These are phyloP conservation scores for Hypoxylon sp. DNA, from an alignment of 2,329 filamentous ascomycete species.

Conservation along the genomic window DNA sequence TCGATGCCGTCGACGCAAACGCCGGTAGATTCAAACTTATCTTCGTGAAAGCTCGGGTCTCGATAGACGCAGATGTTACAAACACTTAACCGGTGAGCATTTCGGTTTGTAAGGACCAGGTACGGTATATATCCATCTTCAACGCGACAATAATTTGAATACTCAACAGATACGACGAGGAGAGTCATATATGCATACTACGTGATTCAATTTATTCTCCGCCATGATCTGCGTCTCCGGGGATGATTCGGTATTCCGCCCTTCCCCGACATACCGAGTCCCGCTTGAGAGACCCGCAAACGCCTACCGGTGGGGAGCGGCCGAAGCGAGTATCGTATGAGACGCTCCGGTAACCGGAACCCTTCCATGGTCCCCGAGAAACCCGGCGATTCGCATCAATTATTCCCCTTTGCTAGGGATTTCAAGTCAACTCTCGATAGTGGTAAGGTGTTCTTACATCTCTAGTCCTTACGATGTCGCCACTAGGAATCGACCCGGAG, in stretches of 20 bases:
- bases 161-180: not conserved
- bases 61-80: not conserved
- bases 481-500: constrained; percentile 1
- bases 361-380: constrained; percentile 4
- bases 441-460: not conserved
- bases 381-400: constrained; percentile 1
- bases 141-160: not conserved
- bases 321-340: constrained; percentile 16
- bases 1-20: not conserved
- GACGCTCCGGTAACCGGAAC: constrained; percentile 15
- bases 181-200: constrained; percentile 7
- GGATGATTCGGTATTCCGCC: constrained; percentile 40
- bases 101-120: not conserved
- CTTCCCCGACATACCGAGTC: constrained; percentile 30
- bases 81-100: constrained; percentile 9
- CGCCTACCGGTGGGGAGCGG: constrained; percentile 18
- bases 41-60: not conserved
- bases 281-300: constrained; percentile 15
- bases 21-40: not conserved
- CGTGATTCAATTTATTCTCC: constrained; percentile 14
- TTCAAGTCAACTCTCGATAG: not conserved
- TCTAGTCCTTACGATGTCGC: constrained; percentile 9
- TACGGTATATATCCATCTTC: not conserved
- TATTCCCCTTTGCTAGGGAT: not conserved
- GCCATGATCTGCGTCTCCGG: constrained; percentile 30